Conservation (phyloP, 192 early-diverging fungal genomes). For the Ambispora gerdemannii region DNA sequence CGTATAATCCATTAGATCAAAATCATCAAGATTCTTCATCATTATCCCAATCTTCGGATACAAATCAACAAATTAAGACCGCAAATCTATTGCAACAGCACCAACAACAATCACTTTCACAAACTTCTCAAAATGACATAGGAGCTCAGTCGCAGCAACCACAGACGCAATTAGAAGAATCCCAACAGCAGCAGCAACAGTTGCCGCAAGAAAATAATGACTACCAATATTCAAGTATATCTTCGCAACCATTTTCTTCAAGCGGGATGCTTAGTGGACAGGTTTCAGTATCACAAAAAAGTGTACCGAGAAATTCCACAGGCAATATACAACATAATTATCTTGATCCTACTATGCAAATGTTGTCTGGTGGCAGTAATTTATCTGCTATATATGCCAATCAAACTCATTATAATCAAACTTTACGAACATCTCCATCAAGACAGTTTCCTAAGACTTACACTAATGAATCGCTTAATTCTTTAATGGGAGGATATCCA, state of each 20-base stretch:
- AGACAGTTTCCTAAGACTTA: conserved; percentile 14
- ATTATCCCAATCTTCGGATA: too few relatives aligned
- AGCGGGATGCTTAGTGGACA: conserved; percentile 13
- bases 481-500: conserved; percentile 11
- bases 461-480: conserved; percentile 11
- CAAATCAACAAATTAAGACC: not conserved
- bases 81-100: not conserved
- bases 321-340: not conserved
- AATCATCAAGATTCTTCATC: not conserved
- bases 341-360: conserved; percentile 1
- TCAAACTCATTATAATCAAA: not conserved
- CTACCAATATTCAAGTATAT: not conserved
- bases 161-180: not conserved
- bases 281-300: conserved; percentile 19
- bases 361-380: not conserved
- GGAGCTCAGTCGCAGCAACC: not conserved
- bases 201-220: not conserved
- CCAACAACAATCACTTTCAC: not conserved
- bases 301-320: conserved; percentile 3
- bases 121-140: not conserved
- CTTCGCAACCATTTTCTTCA: not conserved
- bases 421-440: not conserved
- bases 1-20: not conserved
- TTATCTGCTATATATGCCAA: not conserved
- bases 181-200: conserved; percentile 7